Conservation (phyloP, 2,329 filamentous ascomycete species). For the Trichoderma asperellum region DNA sequence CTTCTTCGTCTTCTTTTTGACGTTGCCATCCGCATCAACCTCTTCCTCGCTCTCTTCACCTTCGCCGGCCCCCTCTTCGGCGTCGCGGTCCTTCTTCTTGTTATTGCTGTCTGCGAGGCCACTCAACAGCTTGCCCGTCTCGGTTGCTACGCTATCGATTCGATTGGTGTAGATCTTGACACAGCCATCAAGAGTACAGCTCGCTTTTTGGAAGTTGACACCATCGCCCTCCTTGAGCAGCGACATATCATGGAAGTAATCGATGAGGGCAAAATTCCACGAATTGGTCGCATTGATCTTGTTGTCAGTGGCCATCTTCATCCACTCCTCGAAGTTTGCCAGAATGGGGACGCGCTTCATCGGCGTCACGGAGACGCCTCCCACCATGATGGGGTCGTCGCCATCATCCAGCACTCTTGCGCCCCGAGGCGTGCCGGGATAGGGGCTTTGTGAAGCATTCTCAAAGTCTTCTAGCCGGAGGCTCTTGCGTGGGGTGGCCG, state of each 20-base stretch:
- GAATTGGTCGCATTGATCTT: conserved; percentile 98
- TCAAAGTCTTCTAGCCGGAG: conserved; percentile 63
- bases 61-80: conserved; percentile 69
- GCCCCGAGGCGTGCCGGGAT: conserved; percentile 56
- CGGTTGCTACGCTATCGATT: conserved; percentile 96
- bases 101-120: conserved; percentile 87
- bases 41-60: conserved; percentile 66
- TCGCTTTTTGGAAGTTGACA: conserved; percentile 98
- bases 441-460: conserved; percentile 59
- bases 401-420: conserved; percentile 50
- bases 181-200: conserved; percentile 94
- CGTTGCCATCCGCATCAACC: conserved; percentile 65
- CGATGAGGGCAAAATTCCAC: conserved; percentile 99
- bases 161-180: conserved; percentile 99
- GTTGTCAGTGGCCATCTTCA: conserved; percentile 99
- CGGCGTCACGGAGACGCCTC: conserved; percentile 80
- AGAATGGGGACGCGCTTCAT: conserved; percentile 96
- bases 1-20: conserved; percentile 69
- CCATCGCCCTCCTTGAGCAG: conserved; percentile 93
- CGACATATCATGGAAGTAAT: conserved; percentile 99
- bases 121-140: conserved; percentile 92
- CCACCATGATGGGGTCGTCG: conserved; percentile 66
- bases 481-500: conserved; percentile 69
- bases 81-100: conserved; percentile 70
- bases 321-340: conserved; percentile 99